Percentiles rank a stretch among this genome's conserved stretches.
Conservation (phyloP, 352 stramenopile genomes). For the Globisporangium megalacanthum region DNA sequence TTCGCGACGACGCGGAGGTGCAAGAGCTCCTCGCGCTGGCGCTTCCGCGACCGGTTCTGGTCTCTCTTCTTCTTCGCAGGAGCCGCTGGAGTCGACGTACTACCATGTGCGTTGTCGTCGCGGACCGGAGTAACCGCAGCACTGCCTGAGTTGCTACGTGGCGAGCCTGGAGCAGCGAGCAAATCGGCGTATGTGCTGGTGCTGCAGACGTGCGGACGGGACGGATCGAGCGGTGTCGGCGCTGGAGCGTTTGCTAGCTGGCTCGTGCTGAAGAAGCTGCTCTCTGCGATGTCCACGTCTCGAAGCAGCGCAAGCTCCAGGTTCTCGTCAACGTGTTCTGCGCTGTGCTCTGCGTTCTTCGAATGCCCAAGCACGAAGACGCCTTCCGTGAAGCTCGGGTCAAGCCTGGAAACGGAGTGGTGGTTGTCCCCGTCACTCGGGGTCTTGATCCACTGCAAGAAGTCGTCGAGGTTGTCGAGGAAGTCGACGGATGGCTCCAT, state of each 20-base stretch:
- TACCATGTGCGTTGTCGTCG: not conserved
- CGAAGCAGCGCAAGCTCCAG: not conserved
- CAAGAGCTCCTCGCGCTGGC: slow-evolving; percentile 2
- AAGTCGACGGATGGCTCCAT: slow-evolving; percentile 12
- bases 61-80: slow-evolving; percentile 53
- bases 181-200: not conserved
- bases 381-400: not conserved
- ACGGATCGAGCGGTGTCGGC: not conserved
- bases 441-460: slow-evolving; percentile 33
- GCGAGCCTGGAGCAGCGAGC: not conserved
- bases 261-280: not conserved
- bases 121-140: slow-evolving; percentile 34
- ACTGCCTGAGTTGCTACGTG: not conserved
- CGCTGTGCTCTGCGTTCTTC: slow-evolving; percentile 34
- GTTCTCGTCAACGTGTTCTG: not conserved
- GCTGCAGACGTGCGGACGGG: not conserved
- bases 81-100: slow-evolving; percentile 20
- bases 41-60: slow-evolving; percentile 25
- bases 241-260: not conserved
- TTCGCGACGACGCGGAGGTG: slow-evolving; percentile 1
- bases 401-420: slow-evolving; percentile 26
- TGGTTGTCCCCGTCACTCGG: slow-evolving; percentile 16
- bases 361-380: not conserved
- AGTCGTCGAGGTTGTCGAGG: slow-evolving; percentile 36
- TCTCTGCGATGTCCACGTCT: not conserved